A percentile compares a stretch with the other conserved stretches of the same genome.
Conservation (phyloP, 73 alveolate genomes). For the Durusdinium trenchii region DNA sequence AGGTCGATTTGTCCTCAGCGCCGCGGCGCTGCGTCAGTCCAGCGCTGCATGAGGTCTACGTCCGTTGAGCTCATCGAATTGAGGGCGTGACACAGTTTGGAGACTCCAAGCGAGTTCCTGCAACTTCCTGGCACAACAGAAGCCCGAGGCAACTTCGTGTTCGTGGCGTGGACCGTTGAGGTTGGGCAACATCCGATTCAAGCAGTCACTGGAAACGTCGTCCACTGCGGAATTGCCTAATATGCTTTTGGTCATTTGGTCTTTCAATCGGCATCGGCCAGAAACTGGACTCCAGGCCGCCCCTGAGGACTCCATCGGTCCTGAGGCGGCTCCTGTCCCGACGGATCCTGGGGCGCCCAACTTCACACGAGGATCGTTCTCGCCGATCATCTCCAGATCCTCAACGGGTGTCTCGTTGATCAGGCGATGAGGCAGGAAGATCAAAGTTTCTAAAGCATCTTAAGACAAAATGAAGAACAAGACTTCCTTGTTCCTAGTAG, state of each 20-base stretch:
- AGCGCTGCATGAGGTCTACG: no score
- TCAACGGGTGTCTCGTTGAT: background rate
- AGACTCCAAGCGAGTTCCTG: conserved; percentile 86
- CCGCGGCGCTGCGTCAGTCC: no score
- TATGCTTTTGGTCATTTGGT: background rate
- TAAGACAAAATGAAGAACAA: no score
- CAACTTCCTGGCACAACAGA: conserved; percentile 45
- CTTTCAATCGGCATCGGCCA: background rate
- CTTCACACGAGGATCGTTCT: conserved; percentile 87
- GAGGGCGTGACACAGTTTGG: conserved; percentile 17
- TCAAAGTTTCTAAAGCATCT: no score
- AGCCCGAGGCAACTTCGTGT: background rate
- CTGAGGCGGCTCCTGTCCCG: background rate
- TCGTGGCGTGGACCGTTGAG: no score
- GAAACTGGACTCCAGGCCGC: background rate
- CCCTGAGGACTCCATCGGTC: background rate
- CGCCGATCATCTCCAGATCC: conserved; percentile 75
- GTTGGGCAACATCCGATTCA: background rate
- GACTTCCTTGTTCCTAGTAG: no score
- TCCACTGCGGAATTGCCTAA: background rate
- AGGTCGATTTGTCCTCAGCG: conserved; percentile 75
- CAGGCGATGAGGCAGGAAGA: no score
- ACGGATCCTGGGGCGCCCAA: background rate
- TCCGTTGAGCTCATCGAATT: background rate
- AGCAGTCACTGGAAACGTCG: background rate